Conservation (phyloP, 345 rosid species). For the Dovyalis caffra region DNA sequence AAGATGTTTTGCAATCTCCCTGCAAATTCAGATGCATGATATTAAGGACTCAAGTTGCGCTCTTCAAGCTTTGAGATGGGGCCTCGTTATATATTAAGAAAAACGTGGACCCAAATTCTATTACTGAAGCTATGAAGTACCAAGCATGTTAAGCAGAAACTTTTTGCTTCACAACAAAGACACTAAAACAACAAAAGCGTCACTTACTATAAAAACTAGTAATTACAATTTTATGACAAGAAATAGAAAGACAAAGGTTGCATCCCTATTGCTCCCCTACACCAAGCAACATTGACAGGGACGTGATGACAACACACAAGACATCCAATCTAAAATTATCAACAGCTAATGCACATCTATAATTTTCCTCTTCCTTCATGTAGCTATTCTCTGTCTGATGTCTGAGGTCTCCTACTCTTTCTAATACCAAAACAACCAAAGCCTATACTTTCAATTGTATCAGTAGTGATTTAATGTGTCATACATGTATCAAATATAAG, state of each 20-base stretch:
- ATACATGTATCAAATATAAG: neutral
- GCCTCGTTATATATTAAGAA: neutral
- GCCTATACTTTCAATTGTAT: neutral
- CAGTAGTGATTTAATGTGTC: neutral
- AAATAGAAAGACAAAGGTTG: neutral
- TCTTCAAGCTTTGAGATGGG: too few species aligned
- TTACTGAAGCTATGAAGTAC: neutral
- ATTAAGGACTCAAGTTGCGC: neutral
- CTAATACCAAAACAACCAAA: neutral
- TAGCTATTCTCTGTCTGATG: neutral
- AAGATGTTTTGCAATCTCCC: slow-evolving; percentile 95
- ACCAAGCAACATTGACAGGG: neutral
- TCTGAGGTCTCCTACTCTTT: neutral
- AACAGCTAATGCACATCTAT: neutral
- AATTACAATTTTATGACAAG: neutral
- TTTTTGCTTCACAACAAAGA: too few species aligned
- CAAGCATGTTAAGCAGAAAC: neutral
- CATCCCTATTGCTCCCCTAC: neutral
- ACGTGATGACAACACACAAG: neutral
- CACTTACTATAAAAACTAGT: neutral
- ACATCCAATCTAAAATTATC: neutral
- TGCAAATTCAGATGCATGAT: slow-evolving; percentile 23
- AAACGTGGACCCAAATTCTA: neutral
- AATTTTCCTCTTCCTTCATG: neutral
- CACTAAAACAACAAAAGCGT: too few species aligned